Conservation (phyloP, 2,329 filamentous ascomycete species). For the Volutella citrinella region DNA sequence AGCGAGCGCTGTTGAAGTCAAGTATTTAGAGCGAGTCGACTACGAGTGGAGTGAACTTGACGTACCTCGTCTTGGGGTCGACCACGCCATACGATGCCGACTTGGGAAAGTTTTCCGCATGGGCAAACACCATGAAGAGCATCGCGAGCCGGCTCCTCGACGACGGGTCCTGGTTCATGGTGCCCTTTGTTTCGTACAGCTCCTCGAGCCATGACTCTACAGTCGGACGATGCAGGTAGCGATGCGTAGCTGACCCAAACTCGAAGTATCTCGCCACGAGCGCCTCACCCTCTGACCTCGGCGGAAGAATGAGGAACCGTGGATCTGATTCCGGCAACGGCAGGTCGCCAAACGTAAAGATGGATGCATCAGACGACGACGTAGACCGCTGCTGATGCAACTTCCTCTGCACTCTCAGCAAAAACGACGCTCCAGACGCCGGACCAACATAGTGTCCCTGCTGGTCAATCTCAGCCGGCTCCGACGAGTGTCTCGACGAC, state of each 20-base stretch:
- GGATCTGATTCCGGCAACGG: slow-evolving; percentile 37
- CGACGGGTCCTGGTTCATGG: slow-evolving; percentile 11
- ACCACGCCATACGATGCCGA: no score
- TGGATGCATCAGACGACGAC: slow-evolving; percentile 36
- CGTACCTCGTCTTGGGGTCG: no score
- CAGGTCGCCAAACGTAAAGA: slow-evolving; percentile 47
- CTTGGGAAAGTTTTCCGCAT: slow-evolving; percentile 38
- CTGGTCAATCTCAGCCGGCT: slow-evolving; percentile 5
- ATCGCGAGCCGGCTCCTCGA: slow-evolving; percentile 32
- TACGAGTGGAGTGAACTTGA: not conserved
- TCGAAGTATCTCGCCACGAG: slow-evolving; percentile 50
- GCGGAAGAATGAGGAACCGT: slow-evolving; percentile 33
- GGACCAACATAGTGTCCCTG: slow-evolving; percentile 11
- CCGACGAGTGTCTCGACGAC: slow-evolving; percentile 8
- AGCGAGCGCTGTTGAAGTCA: slow-evolving; percentile 19
- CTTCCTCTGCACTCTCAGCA: slow-evolving; percentile 24
- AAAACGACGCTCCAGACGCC: slow-evolving; percentile 7
- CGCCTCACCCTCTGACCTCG: slow-evolving; percentile 25
- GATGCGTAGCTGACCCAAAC: slow-evolving; percentile 51
- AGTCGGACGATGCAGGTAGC: slow-evolving; percentile 48
- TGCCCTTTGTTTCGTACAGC: slow-evolving; percentile 28
- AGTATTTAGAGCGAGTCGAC: not conserved
- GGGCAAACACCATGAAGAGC: slow-evolving; percentile 49
- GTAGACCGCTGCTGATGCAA: slow-evolving; percentile 38
- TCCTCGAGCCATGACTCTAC: slow-evolving; percentile 43